These are phyloP conservation scores for Zangia roseola DNA, from an alignment of 768 basidiomycete species.

Conservation along the genomic window DNA sequence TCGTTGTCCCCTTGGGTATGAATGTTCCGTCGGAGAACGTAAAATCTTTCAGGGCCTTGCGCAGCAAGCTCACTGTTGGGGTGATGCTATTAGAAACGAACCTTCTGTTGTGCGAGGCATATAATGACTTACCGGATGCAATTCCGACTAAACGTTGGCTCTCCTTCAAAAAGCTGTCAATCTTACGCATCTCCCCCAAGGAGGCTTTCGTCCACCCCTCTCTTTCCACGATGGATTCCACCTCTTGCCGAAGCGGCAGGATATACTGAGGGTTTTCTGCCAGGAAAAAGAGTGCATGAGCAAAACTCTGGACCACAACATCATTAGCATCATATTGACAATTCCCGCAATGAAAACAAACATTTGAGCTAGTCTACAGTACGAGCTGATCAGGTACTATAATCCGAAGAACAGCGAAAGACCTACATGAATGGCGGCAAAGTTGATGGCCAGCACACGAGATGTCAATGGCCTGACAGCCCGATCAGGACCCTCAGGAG, in stretches of 20 bases:
- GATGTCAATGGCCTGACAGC: slow-evolving; percentile 21
- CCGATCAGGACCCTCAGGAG: slow-evolving; percentile 13
- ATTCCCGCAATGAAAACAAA: neutral
- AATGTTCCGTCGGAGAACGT: slow-evolving; percentile 39
- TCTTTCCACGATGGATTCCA: slow-evolving; percentile 6
- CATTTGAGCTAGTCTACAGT: slow-evolving; percentile 22
- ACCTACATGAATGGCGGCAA: slow-evolving; percentile 26
- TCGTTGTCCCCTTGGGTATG: slow-evolving; percentile 32
- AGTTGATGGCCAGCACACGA: slow-evolving; percentile 16
- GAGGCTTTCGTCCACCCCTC: slow-evolving; percentile 27
- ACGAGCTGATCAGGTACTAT: neutral
- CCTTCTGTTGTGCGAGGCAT: neutral
- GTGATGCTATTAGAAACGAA: neutral
- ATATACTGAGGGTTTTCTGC: slow-evolving; percentile 35
- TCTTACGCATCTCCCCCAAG: slow-evolving; percentile 30
- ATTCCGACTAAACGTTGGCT: slow-evolving; percentile 32
- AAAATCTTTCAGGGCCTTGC: slow-evolving; percentile 32
- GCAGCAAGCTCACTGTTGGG: slow-evolving; percentile 28
- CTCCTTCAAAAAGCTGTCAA: slow-evolving; percentile 43
- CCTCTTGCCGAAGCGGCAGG: slow-evolving; percentile 6
- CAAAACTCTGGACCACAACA: slow-evolving; percentile 26
- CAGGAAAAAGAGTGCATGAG: slow-evolving; percentile 36
- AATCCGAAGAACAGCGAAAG: neutral
- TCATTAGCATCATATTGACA: neutral
- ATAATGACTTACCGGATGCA: slow-evolving; percentile 19